Conservation (phyloP, 495 filamentous ascomycete species). For the Penicillium coffeae region DNA sequence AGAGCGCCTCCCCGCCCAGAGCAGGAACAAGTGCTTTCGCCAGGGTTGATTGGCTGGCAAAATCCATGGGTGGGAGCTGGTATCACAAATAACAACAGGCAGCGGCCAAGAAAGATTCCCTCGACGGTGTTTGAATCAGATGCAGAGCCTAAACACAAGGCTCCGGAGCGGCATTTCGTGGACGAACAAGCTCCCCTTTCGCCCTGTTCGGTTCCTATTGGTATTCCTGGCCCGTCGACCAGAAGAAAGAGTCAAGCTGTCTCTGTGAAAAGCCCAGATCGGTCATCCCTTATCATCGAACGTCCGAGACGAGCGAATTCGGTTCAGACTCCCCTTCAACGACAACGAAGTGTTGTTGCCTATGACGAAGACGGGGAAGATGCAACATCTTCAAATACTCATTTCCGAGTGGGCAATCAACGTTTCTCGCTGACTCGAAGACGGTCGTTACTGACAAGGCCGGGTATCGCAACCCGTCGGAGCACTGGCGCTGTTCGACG, state of each 20-base stretch:
- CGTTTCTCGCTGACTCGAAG: constrained; percentile 43
- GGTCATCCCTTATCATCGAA: constrained; percentile 8
- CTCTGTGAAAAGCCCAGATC: constrained; percentile 10
- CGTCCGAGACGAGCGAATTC: constrained; percentile 33
- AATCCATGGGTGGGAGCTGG: constrained; percentile 26
- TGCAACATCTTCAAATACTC: constrained; percentile 34
- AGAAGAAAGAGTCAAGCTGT: constrained; percentile 25
- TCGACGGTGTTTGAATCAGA: constrained; percentile 19
- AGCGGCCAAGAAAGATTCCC: constrained; percentile 15
- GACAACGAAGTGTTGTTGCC: constrained; percentile 24
- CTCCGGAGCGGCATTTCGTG: background rate
- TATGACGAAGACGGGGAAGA: constrained; percentile 23
- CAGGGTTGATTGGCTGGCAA: constrained; percentile 27
- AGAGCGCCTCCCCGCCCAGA: constrained; percentile 13
- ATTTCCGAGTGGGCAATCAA: constrained; percentile 36
- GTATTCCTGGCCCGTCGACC: constrained; percentile 6
- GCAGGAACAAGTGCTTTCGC: constrained; percentile 8
- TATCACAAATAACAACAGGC: constrained; percentile 10
- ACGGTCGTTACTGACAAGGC: constrained; percentile 45
- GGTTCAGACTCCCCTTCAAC: constrained; percentile 23
- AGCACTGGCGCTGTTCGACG: constrained; percentile 24
- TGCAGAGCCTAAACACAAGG: constrained; percentile 4
- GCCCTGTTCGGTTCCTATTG: constrained; percentile 13
- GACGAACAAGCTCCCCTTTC: constrained; percentile 1
- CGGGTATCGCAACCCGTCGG: constrained; percentile 46